These are phyloP conservation scores for Amphichorda felina DNA, from an alignment of 2,329 filamentous ascomycete species.

Conservation along the genomic window DNA sequence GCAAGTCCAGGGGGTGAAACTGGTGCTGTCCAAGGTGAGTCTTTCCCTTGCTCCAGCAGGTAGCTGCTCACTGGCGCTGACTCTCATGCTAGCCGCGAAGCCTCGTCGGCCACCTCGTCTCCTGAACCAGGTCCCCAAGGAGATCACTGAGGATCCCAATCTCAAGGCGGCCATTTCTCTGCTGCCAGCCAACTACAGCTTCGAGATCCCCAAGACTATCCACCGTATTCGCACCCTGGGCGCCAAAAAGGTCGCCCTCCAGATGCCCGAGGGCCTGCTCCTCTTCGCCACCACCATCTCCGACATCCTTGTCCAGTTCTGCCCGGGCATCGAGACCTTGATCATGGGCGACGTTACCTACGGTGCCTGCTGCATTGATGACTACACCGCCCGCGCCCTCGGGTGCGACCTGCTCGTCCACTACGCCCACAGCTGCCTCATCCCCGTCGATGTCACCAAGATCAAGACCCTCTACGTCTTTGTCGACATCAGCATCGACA, in stretches of 20 bases:
- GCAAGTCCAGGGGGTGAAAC: slow-evolving; percentile 12
- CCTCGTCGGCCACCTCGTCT: slow-evolving; percentile 63
- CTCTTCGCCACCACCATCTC: slow-evolving; percentile 96
- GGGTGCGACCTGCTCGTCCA: slow-evolving; percentile 92
- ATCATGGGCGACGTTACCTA: slow-evolving; percentile 99
- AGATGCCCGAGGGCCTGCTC: slow-evolving; percentile 91
- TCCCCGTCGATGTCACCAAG: slow-evolving; percentile 90
- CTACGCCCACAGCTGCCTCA: slow-evolving; percentile 93
- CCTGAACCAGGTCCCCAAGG: slow-evolving; percentile 81
- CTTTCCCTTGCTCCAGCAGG: slow-evolving; percentile 7
- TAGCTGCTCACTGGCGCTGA: background rate
- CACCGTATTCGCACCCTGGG: slow-evolving; percentile 75
- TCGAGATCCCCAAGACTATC: slow-evolving; percentile 97
- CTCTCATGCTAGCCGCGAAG: slow-evolving; percentile 48
- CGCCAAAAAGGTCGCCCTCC: slow-evolving; percentile 78
- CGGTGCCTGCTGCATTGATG: slow-evolving; percentile 96
- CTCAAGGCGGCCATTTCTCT: slow-evolving; percentile 81
- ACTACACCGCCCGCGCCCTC: slow-evolving; percentile 88
- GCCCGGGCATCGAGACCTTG: slow-evolving; percentile 77
- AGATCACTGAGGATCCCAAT: slow-evolving; percentile 73
- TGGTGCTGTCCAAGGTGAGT: slow-evolving; percentile 38
- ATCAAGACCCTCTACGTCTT: slow-evolving; percentile 98
- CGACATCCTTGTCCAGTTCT: slow-evolving; percentile 91
- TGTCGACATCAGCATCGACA: slow-evolving; percentile 94
- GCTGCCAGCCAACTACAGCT: slow-evolving; percentile 92